A percentile compares a stretch with the other conserved stretches of the same genome.
These are phyloP conservation scores for Fraxinus americana DNA, from an alignment of 257 asterid genomes.

Conservation along the genomic window DNA sequence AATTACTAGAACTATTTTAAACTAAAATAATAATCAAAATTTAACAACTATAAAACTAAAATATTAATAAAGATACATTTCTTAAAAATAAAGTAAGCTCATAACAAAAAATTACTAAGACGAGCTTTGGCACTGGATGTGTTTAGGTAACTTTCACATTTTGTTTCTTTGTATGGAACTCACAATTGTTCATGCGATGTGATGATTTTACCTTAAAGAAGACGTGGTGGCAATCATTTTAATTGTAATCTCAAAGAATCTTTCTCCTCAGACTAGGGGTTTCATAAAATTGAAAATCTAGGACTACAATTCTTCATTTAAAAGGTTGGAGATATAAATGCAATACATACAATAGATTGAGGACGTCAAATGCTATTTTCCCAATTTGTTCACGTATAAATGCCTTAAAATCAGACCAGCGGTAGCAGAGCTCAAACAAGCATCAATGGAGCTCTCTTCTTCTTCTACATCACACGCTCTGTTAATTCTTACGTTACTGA, in stretches of 20 bases:
- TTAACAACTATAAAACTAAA: no score
- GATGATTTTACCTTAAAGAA: no score
- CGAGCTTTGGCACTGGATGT: no score
- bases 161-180: no score
- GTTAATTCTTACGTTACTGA: conserved; percentile 11
- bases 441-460: conserved; percentile 16
- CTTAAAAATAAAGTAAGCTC: no score
- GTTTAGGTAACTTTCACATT: no score
- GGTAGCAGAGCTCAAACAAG: not conserved
- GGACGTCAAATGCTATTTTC: not conserved
- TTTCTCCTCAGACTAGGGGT: not conserved
- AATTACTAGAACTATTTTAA: no score
- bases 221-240: no score
- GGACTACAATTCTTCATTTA: not conserved
- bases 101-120: no score
- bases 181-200: no score
- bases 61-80: no score
- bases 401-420: not conserved
- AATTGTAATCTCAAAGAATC: not conserved
- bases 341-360: not conserved
- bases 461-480: not conserved
- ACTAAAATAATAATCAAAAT: no score
- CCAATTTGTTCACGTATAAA: not conserved
- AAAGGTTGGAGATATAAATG: not conserved
- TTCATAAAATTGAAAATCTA: not conserved